A percentile compares a stretch with the other conserved stretches of the same genome.
Evolutionary conservation across 192 early-diverging fungal genomes (phyloP).

Genomic region (Obelidium mucronatum): DNA sequence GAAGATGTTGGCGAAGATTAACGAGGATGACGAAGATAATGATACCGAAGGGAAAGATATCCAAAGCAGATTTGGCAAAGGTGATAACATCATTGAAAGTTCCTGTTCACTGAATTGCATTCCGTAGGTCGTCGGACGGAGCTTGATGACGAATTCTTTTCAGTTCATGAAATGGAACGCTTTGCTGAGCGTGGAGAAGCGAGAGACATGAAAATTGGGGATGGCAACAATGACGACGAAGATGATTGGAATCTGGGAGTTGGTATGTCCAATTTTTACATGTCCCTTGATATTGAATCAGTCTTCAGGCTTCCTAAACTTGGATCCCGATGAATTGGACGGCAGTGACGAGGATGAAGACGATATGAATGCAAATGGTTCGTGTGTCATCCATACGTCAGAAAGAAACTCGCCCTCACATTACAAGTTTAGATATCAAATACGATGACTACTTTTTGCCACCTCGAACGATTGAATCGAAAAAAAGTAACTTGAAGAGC

Average conservation of each 20-base stretch:
- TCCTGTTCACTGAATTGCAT: too few relatives aligned
- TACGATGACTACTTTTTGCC: constrained; percentile 89
- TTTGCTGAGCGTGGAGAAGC: constrained; percentile 85
- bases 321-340: constrained; percentile 62
- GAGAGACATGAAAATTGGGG: constrained; percentile 66
- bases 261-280: constrained; percentile 19
- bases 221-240: constrained; percentile 59
- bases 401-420: too few relatives aligned
- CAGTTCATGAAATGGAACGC: constrained; percentile 82
- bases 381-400: background rate
- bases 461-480: constrained; percentile 30
- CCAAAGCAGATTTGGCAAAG: constrained; percentile 67
- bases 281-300: background rate
- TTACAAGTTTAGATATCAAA: constrained; percentile 66
- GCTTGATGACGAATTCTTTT: constrained; percentile 95
- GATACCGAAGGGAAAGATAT: constrained; percentile 55
- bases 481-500: constrained; percentile 20
- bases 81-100: too few relatives aligned
- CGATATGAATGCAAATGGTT: constrained; percentile 57
- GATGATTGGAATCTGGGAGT: constrained; percentile 47
- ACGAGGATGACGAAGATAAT: constrained; percentile 52
- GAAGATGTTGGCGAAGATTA: constrained; percentile 51
- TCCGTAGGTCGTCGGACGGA: constrained; percentile 64
- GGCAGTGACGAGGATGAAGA: constrained; percentile 68
- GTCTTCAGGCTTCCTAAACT: constrained; percentile 25